phyloP scores from a whole-genome alignment of 1,284 basidiomycete species.

The Ganoderma lingzhi region DNA sequence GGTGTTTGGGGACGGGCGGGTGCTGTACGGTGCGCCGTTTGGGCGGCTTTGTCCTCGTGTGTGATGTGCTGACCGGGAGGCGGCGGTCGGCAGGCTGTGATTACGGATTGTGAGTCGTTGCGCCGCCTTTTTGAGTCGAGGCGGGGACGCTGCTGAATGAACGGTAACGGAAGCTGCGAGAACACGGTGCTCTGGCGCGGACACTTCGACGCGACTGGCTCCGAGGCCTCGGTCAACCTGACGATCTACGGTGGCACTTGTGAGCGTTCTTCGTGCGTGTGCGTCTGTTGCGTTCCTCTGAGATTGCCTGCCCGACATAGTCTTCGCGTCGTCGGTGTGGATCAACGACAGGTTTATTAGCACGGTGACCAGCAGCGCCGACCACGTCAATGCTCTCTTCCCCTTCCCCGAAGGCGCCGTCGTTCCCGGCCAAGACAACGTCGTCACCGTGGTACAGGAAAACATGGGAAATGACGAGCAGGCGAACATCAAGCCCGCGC shows the following conservation, averaged over 20 bases:
- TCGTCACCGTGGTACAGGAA: conserved; percentile 82
- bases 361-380: conserved; percentile 70
- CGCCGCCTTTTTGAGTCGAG: not conserved
- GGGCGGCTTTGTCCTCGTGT: not conserved
- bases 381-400: conserved; percentile 71
- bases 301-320: conserved; percentile 41
- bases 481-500: conserved; percentile 68
- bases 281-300: too few relatives aligned
- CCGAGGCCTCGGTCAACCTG: conserved; percentile 69
- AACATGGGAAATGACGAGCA: conserved; percentile 80
- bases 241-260: conserved; percentile 84
- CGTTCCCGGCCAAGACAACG: conserved; percentile 63
- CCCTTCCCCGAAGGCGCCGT: conserved; percentile 67
- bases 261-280: conserved; percentile 40
- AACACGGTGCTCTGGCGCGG: conserved; percentile 84
- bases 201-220: conserved; percentile 70
- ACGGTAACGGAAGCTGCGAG: conserved; percentile 63
- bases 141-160: not conserved
- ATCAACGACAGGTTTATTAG: conserved; percentile 76
- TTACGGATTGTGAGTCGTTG: conserved; percentile 74
- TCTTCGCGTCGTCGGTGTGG: conserved; percentile 83
- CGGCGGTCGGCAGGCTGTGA: conserved; percentile 71
- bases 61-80: not conserved
- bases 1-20: conserved; percentile 74
- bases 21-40: conserved; percentile 62